phyloP scores from a whole-genome alignment of 257 asterid species.

The Plantago ovata region DNA sequence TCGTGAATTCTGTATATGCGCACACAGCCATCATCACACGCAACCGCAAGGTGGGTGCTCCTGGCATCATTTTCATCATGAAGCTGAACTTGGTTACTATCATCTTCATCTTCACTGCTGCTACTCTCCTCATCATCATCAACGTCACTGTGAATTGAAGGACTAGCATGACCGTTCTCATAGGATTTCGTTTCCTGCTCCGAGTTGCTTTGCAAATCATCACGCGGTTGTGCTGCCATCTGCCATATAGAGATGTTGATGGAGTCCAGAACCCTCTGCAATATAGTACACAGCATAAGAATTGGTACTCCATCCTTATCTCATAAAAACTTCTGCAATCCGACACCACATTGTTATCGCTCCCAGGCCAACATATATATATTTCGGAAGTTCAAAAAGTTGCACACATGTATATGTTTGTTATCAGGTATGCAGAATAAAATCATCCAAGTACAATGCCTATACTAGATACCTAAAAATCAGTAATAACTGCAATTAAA shows the following conservation, averaged over 20 bases:
- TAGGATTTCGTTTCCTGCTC: conserved; percentile 24
- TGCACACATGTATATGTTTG: no score
- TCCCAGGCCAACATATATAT: no score
- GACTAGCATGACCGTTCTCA: conserved; percentile 53
- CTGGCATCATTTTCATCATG: conserved; percentile 33
- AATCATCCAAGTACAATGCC: no score
- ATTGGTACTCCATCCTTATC: conserved; percentile 11
- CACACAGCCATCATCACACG: conserved; percentile 95
- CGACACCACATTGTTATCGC: neutral
- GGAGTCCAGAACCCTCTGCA: conserved; percentile 76
- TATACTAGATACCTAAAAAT: no score
- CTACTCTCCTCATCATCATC: conserved; percentile 54
- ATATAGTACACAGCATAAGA: conserved; percentile 11
- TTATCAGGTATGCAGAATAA: no score
- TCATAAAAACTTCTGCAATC: neutral
- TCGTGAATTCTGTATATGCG: conserved; percentile 50
- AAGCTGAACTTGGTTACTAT: conserved; percentile 30
- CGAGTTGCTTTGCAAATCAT: conserved; percentile 17
- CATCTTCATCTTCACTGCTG: conserved; percentile 39
- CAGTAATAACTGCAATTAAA: no score
- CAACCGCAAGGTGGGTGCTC: conserved; percentile 54
- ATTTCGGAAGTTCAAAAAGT: no score
- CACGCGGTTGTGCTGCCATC: conserved; percentile 72
- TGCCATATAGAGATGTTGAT: conserved; percentile 85
- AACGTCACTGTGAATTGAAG: conserved; percentile 26